phyloP scores from a whole-genome alignment of 1,284 basidiomycete species.

The Microbotryum violaceum region DNA sequence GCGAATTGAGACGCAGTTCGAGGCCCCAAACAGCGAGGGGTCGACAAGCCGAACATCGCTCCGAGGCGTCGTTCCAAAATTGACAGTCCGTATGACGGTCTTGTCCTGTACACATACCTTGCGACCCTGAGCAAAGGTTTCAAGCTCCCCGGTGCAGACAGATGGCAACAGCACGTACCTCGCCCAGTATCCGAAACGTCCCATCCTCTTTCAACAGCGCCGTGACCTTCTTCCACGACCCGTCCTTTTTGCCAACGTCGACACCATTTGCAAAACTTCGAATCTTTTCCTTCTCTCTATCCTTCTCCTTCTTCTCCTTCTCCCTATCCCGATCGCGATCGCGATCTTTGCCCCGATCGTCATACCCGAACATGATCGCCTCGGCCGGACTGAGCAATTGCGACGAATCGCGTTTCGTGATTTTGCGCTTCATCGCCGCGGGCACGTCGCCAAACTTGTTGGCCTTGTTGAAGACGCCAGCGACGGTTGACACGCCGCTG shows the following conservation, averaged over 20 bases:
- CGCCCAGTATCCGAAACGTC: conserved; percentile 20
- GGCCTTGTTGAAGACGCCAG: conserved; percentile 20
- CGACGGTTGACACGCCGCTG: not conserved
- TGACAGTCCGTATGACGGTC: conserved; percentile 18
- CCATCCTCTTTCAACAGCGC: conserved; percentile 29
- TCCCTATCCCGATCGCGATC: conserved; percentile 4
- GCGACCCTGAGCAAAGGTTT: not conserved
- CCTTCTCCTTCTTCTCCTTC: conserved; percentile 12
- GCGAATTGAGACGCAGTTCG: conserved; percentile 27
- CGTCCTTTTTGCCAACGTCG: conserved; percentile 4
- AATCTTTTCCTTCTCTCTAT: conserved; percentile 13
- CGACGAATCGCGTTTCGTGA: conserved; percentile 27
- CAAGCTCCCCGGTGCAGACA: not conserved
- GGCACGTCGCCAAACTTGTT: conserved; percentile 26
- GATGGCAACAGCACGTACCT: conserved; percentile 3
- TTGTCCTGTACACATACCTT: conserved; percentile 13
- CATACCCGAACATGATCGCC: conserved; percentile 15
- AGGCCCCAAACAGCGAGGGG: conserved; percentile 32
- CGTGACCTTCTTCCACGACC: conserved; percentile 16
- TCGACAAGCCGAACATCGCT: conserved; percentile 32
- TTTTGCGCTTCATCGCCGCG: conserved; percentile 27
- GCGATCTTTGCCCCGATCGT: conserved; percentile 4
- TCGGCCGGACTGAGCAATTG: conserved; percentile 29
- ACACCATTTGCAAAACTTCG: not conserved
- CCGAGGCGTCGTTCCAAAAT: conserved; percentile 20